These are phyloP conservation scores for Cyphellophora europaea DNA, from an alignment of 2,329 filamentous ascomycete genomes.

Conservation along the genomic window DNA sequence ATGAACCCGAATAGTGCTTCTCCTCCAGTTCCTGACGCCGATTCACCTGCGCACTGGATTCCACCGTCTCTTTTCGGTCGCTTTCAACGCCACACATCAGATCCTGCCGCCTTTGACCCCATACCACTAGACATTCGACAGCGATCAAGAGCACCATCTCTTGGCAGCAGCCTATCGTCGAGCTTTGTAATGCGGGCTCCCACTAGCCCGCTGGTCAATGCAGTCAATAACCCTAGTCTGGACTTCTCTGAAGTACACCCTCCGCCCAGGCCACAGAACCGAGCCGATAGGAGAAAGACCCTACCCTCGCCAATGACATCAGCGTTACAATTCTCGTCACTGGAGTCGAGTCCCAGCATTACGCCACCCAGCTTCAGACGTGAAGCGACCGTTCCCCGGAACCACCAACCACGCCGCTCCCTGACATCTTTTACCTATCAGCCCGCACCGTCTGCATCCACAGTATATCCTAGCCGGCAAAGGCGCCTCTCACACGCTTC, in stretches of 20 bases:
- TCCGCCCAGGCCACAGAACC: too few species aligned
- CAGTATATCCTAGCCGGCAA: constrained; percentile 42
- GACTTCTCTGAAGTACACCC: constrained; percentile 50
- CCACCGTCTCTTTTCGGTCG: neutral
- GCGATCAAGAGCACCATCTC: constrained; percentile 43
- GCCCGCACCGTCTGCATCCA: constrained; percentile 39
- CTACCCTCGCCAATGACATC: too few species aligned
- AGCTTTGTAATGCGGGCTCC: constrained; percentile 80
- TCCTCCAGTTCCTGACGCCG: constrained; percentile 12
- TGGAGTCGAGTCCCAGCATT: neutral
- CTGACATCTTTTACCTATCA: constrained; percentile 52
- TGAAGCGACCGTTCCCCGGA: constrained; percentile 56
- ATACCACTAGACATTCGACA: constrained; percentile 4
- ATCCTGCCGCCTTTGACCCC: neutral
- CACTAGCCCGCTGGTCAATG: constrained; percentile 85
- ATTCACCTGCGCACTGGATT: constrained; percentile 3
- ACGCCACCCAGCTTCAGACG: constrained; percentile 39
- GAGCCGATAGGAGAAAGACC: too few species aligned
- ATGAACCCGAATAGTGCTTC: too few species aligned
- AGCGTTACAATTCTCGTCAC: constrained; percentile 17
- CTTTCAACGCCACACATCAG: neutral
- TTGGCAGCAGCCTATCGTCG: constrained; percentile 64
- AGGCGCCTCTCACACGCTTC: constrained; percentile 62
- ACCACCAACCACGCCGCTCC: constrained; percentile 69
- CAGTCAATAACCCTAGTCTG: constrained; percentile 72